Conservation (phyloP, 192 early-diverging fungal species). For the Coemansia sp. region DNA sequence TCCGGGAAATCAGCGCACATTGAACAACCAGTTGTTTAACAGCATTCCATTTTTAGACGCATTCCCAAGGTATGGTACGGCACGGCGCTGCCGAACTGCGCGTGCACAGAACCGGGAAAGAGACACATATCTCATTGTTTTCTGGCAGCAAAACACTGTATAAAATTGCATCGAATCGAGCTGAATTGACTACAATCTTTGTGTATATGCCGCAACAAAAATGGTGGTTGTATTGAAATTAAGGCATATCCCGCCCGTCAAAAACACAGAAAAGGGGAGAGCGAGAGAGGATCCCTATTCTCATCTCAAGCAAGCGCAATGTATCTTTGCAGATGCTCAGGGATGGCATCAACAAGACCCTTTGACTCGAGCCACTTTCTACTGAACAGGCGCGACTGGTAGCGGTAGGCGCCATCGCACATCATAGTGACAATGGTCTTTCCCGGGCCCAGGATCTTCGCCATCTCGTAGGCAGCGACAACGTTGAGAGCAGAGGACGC, state of each 20-base stretch:
- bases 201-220: no score
- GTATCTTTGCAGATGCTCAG: constrained; percentile 84
- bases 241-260: no score
- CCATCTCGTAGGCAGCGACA: constrained; percentile 88
- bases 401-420: constrained; percentile 87
- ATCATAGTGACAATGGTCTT: constrained; percentile 82
- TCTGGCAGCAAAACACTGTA: no score
- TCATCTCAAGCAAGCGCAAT: constrained; percentile 61
- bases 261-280: neutral
- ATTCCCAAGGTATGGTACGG: constrained; percentile 1
- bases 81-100: neutral
- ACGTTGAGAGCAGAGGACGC: constrained; percentile 92
- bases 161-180: no score
- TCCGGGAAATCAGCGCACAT: no score
- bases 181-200: no score
- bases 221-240: no score
- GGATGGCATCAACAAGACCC: constrained; percentile 72
- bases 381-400: constrained; percentile 80
- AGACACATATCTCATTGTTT: neutral
- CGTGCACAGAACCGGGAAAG: neutral
- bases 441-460: constrained; percentile 77
- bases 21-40: no score
- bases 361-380: constrained; percentile 88
- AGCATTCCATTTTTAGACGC: neutral
- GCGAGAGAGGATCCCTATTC: neutral